These are phyloP conservation scores for Ramicandelaber brevisporus DNA, from an alignment of 192 early-diverging fungal species.

Conservation along the genomic window DNA sequence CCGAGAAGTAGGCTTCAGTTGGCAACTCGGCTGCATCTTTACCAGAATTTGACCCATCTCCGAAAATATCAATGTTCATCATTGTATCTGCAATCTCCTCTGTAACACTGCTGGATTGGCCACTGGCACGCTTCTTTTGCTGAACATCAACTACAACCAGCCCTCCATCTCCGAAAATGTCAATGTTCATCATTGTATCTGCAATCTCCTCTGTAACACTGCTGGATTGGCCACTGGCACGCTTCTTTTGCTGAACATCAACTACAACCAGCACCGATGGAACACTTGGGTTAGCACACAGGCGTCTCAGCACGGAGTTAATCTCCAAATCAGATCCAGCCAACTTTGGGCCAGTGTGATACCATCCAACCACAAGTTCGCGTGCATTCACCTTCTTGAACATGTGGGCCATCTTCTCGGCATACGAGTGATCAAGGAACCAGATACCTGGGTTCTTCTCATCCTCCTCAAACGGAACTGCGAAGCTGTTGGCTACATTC, in stretches of 20 bases:
- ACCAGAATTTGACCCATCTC: too few relatives aligned
- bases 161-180: too few relatives aligned
- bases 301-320: constrained; percentile 91
- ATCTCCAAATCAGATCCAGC: constrained; percentile 90
- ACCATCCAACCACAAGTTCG: constrained; percentile 96
- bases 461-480: constrained; percentile 99
- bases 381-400: constrained; percentile 98
- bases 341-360: constrained; percentile 95
- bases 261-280: constrained; percentile 95
- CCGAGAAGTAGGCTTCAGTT: constrained; percentile 90
- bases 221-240: too few relatives aligned
- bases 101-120: too few relatives aligned
- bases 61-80: constrained; percentile 72
- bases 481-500: constrained; percentile 95
- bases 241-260: constrained; percentile 84
- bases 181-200: too few relatives aligned
- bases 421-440: constrained; percentile 99
- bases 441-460: constrained; percentile 93
- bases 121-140: too few relatives aligned
- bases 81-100: too few relatives aligned
- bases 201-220: too few relatives aligned
- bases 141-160: constrained; percentile 95
- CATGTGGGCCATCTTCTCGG: constrained; percentile 99
- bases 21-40: too few relatives aligned
- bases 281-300: constrained; percentile 82